Percentiles rank a stretch among this genome's conserved stretches.
Conservation (phyloP, 306 rosid species). For the Quercus wislizeni region DNA sequence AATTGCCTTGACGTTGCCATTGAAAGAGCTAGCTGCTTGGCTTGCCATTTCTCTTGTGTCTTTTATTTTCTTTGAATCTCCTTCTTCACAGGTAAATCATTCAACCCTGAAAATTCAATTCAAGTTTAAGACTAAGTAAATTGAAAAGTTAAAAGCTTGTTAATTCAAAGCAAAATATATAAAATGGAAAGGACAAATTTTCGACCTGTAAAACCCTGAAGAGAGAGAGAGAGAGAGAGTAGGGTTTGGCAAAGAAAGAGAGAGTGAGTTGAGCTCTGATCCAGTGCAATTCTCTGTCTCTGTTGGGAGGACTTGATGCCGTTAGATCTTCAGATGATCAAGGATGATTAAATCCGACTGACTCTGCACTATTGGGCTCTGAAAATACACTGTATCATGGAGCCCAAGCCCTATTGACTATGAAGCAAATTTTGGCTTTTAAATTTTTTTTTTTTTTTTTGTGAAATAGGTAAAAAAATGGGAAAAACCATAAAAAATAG, state of each 20-base stretch:
- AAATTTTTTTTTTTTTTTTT: too few relatives aligned
- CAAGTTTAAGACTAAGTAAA: not conserved
- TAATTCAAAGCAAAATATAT: not conserved
- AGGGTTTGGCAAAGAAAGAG: conserved; percentile 1
- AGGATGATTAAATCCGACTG: not conserved
- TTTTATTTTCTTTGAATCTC: not conserved
- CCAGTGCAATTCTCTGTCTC: not conserved
- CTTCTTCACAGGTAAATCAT: conserved; percentile 4
- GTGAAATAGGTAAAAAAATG: too few relatives aligned
- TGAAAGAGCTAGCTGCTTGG: conserved; percentile 41
- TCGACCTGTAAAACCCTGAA: conserved; percentile 15
- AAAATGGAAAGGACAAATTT: not conserved
- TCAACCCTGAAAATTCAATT: conserved; percentile 2
- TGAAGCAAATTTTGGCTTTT: too few relatives aligned
- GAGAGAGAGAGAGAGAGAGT: not conserved
- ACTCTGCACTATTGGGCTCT: not conserved
- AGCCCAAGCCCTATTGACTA: not conserved
- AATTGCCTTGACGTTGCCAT: conserved; percentile 44
- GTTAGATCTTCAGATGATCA: not conserved
- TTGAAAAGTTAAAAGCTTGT: not conserved
- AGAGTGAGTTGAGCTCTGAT: not conserved
- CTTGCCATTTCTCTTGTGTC: conserved; percentile 34
- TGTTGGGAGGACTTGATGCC: not conserved
- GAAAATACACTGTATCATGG: not conserved
- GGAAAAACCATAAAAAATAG: too few relatives aligned